phyloP scores from a whole-genome alignment of 2,329 filamentous ascomycete genomes.

The Akanthomyces muscarius region DNA sequence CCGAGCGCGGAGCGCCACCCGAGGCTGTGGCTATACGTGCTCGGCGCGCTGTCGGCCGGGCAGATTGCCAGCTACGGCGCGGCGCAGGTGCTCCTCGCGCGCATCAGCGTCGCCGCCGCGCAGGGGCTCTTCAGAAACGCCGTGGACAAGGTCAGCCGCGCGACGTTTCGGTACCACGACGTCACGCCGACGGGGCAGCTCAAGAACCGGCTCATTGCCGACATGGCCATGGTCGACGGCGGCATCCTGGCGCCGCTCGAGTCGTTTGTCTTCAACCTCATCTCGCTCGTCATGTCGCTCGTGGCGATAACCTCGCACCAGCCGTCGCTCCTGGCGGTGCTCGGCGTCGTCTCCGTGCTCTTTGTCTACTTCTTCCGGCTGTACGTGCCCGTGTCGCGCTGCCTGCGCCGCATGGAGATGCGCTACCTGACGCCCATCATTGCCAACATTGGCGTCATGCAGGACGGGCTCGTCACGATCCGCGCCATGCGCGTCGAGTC shows the following conservation, averaged over 20 bases:
- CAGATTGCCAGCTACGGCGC: conserved; percentile 58
- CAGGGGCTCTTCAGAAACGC: conserved; percentile 70
- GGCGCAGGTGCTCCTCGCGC: conserved; percentile 63
- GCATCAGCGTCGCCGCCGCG: conserved; percentile 77
- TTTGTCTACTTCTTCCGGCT: conserved; percentile 72
- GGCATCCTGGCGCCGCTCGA: conserved; percentile 75
- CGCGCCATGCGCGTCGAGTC: conserved; percentile 75
- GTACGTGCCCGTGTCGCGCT: conserved; percentile 81
- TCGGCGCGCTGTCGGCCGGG: conserved; percentile 60
- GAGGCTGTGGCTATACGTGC: conserved; percentile 68
- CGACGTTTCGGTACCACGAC: conserved; percentile 88
- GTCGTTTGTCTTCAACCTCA: conserved; percentile 62
- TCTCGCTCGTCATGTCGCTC: conserved; percentile 70
- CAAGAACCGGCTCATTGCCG: conserved; percentile 88
- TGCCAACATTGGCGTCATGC: conserved; percentile 84
- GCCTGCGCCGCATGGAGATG: conserved; percentile 80
- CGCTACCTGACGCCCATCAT: conserved; percentile 83
- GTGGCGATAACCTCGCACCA: conserved; percentile 76
- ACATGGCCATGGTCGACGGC: conserved; percentile 85
- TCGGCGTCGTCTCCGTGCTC: conserved; percentile 59
- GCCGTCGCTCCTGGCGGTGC: conserved; percentile 70
- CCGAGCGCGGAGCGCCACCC: conserved; percentile 66
- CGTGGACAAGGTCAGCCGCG: conserved; percentile 68
- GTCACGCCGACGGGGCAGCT: conserved; percentile 82
- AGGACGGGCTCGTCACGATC: conserved; percentile 83